Evolutionary conservation across 2,329 filamentous ascomycete species (phyloP).

Genomic region (Exophiala aquamarina): DNA sequence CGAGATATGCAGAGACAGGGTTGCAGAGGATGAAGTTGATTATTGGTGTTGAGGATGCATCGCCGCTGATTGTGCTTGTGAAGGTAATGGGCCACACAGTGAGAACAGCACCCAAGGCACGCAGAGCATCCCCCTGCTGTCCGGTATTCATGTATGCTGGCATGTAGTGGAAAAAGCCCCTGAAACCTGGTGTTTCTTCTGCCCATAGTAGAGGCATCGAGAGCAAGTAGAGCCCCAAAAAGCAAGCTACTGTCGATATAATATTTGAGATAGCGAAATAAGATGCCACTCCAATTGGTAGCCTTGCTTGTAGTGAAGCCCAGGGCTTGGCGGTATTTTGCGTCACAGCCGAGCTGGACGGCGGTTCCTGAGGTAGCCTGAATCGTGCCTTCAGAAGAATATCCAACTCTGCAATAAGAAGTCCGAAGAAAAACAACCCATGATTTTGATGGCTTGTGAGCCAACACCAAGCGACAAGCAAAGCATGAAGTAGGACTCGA

Average conservation of each 20-base stretch:
- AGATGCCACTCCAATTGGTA: constrained; percentile 36
- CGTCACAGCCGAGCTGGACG: constrained; percentile 2
- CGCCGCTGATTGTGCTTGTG: constrained; percentile 12
- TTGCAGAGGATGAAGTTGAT: constrained; percentile 43
- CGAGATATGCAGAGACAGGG: constrained; percentile 43
- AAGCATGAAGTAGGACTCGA: constrained; percentile 33
- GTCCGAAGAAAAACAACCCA: constrained; percentile 40
- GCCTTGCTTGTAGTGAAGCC: too few relatives aligned
- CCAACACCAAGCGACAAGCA: constrained; percentile 36
- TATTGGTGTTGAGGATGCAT: constrained; percentile 28
- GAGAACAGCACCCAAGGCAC: constrained; percentile 41
- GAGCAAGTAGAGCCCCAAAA: constrained; percentile 42
- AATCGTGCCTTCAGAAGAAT: constrained; percentile 36
- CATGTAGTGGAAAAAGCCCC: constrained; percentile 38
- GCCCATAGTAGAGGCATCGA: constrained; percentile 36
- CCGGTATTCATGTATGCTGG: constrained; percentile 37
- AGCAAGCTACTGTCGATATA: neutral
- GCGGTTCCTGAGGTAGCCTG: constrained; percentile 13
- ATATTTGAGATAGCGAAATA: constrained; percentile 13
- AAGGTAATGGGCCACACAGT: constrained; percentile 43
- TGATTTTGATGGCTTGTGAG: constrained; percentile 42
- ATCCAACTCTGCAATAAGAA: constrained; percentile 42
- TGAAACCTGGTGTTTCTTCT: constrained; percentile 41
- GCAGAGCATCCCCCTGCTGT: constrained; percentile 42
- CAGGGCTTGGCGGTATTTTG: constrained; percentile 25